Base-by-base conservation (phyloP, 1,284 basidiomycete genomes). In the Schizopora paradoxa region DNA sequence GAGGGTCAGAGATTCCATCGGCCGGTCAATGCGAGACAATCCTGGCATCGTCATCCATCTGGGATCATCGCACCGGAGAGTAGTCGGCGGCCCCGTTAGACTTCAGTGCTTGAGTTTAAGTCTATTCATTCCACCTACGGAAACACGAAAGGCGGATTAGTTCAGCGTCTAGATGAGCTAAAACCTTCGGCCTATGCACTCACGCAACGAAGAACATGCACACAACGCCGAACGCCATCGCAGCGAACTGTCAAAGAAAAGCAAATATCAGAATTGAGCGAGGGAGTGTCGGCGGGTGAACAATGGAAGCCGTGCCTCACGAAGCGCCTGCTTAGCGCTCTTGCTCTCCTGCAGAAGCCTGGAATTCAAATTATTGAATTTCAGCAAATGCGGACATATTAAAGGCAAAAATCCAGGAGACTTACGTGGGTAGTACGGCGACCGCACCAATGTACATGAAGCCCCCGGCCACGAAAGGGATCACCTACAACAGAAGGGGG, bases 381-480 rank as follows among this genome's bases (percentile, higher is more conserved):
- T 40, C 43, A 50, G 37, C 37, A 47, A 46, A 51, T 40, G 22
- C 45, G 14, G 49, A 49, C 31, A 39, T 26, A 42, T 26, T 23
- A 28, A 41, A 43, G 22, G 23, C 38, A 34, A 41, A 36, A 37
- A 43, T 28, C 31, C 43, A 35, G 44, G 22, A 28, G 33, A 76
- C 84, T 59, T 73, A 89, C 86, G 86, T 87, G 56, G 90, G 90
- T 53, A 93, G 69, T 45, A 92, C 90, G 42, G 89, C 89, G 44
- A 93, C 91, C 33, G 87, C 86, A 14, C 89, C 90, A 56, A 92
- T 92, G 66, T 93, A 92, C 60, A 93, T 70, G 69, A 92, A 93
- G n/a, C 90, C 90, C 57, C 90, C 90, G 39, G 90, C 90, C 23
- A 92, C 90, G 57, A 90, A 90, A 3, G 90, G 90, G 54, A 93